Base-by-base conservation (phyloP, 2,329 filamentous ascomycete species). In the Calonectria pauciramosa region DNA sequence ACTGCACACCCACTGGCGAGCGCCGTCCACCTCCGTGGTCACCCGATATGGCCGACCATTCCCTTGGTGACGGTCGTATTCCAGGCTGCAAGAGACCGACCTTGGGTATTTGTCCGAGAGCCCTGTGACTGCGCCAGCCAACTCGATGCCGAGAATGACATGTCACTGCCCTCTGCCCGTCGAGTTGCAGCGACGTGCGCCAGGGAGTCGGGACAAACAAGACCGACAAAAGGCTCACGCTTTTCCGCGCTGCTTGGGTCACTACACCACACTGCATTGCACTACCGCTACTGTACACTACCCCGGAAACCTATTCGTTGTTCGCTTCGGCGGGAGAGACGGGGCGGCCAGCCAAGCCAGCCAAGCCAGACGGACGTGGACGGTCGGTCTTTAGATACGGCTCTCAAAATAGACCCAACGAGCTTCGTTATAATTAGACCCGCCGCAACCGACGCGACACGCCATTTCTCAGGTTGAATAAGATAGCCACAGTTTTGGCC, bases 361-460 rank as follows among this genome's bases (percentile, higher is more conserved):
- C 7, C 41, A 9, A 7, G 4, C 41, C 4, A 9, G 20, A 8
- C 5, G 9, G n/a, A 18, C 20, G 10, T 20, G 20, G 41, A 23
- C 44, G 30, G n/a, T 38, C 56, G 56, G 56, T 38, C 34, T 63
- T 41, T 63, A 63, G 56, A 41, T 6, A 41, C 34, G 56, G 34
- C 56, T 28, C 52, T 68, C 20, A 59, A 68, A 68, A 68, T 68
- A 68, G 66, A n/a, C 26, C 36, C 66, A 34, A 59, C 20, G n/a
- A 16, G 18, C 14, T 16, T 49, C 56, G 68, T 56, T 66, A 52
- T 68, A 52, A 70, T 32, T 44, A 66, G 63, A 71, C 68, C 71
- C 71, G 71, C 41, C 16, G 51, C 67, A 70, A 52, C 71, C 71
- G 67, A 63, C 67, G 38, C 66, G 49, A 34, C 59, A 41, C 30